Evolutionary conservation across 2,329 filamentous ascomycete genomes (phyloP), one percentile per base, ranked within the genome.

Genomic region (Juglanconis juglandina): DNA sequence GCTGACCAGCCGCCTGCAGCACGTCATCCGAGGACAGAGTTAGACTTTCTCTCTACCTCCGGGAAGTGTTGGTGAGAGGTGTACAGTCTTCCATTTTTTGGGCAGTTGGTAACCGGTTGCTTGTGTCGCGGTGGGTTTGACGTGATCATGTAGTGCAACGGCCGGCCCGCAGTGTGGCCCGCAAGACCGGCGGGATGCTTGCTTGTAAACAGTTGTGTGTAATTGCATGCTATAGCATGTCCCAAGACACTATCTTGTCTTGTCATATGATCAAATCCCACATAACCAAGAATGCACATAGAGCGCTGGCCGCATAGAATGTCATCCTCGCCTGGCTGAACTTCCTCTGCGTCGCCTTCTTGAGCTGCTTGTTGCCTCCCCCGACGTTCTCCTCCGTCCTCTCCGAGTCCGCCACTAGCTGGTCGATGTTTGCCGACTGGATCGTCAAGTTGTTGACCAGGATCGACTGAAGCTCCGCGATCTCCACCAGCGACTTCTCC

Each of bases 401-500:
- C 62, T 87, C 83, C 1, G 92, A 92, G 73, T 99, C 94, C 48
- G 87, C 81, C 37, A 96, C 91, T 24, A 99, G 81, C 71, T 95
- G 90, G 62, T 92, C 90, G 64, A 99, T 96, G 68, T 95, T 89
- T 59, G 91, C 92, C 58, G 91, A 89, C 71, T 99, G 95, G 13
- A 89, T 88, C 44, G 88, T 84, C 30, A 99, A 83, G 70, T 97
- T 96, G 68, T 86, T 86, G 46, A 95, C 91, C 11, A 99, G 87
- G 57, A 94, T 87, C 58, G 90, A 91, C 72, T 99, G 95, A 55
- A 99, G 80, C 71, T 96, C 92, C 7, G 92, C 90, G 64, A 99
- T 97, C 73, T 99, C 95, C 3, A 96, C 75, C 5, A 99, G 82
- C 1, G 92, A 96, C 72, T 90, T 91, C 73, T 99, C 92, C 0